These are phyloP conservation scores for Geotrichum klebahnii DNA, from an alignment of 1,139 yeast species.

Conservation along the genomic window DNA sequence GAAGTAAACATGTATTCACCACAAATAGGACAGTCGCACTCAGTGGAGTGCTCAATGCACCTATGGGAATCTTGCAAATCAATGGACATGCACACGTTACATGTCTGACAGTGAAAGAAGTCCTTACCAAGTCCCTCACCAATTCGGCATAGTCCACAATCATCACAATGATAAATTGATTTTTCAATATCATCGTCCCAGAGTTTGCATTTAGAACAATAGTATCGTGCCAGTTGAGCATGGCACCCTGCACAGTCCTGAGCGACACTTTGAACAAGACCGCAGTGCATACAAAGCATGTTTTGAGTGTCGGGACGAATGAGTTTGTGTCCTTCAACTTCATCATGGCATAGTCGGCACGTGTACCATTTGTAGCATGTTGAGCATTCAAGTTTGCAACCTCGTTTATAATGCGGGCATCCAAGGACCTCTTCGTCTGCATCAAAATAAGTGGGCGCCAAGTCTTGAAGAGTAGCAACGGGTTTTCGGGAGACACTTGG, in stretches of 20 bases:
- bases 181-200: slow-evolving; percentile 71
- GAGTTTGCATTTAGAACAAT: slow-evolving; percentile 70
- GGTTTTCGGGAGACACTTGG: slow-evolving; percentile 18
- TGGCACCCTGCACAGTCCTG: slow-evolving; percentile 67
- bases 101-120: slow-evolving; percentile 85
- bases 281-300: slow-evolving; percentile 77
- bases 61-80: slow-evolving; percentile 72
- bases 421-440: slow-evolving; percentile 52
- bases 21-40: slow-evolving; percentile 89
- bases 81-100: slow-evolving; percentile 83
- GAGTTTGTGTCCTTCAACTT: slow-evolving; percentile 54
- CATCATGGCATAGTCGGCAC: slow-evolving; percentile 86
- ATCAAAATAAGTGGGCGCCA: slow-evolving; percentile 48
- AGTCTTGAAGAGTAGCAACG: slow-evolving; percentile 49
- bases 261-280: slow-evolving; percentile 67
- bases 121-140: slow-evolving; percentile 87
- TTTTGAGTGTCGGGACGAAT: slow-evolving; percentile 61
- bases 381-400: slow-evolving; percentile 79
- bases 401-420: slow-evolving; percentile 77
- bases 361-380: slow-evolving; percentile 70
- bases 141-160: slow-evolving; percentile 87
- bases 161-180: slow-evolving; percentile 85
- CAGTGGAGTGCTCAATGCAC: slow-evolving; percentile 83
- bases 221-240: slow-evolving; percentile 65
- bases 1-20: slow-evolving; percentile 87